A percentile compares a stretch with the other conserved stretches of the same genome.
phyloP scores from a whole-genome alignment of 2,329 filamentous ascomycete species.

The Cladosporium oxysporum region DNA sequence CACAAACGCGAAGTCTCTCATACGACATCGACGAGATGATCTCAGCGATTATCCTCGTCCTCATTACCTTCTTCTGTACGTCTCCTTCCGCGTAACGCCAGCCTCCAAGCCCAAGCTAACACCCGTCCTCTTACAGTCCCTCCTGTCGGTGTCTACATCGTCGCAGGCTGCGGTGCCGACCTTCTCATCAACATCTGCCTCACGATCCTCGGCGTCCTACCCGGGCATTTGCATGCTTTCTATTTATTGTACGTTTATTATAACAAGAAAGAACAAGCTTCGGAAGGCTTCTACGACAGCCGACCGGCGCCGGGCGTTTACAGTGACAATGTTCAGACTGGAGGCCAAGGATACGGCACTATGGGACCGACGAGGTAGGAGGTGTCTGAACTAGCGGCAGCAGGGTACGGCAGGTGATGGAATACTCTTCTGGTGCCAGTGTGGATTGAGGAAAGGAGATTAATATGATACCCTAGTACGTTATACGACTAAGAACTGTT shows the following conservation, averaged over 20 bases:
- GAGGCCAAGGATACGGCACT: conserved; percentile 46
- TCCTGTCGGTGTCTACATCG: conserved; percentile 50
- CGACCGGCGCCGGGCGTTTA: conserved; percentile 68
- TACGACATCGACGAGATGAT: conserved; percentile 31
- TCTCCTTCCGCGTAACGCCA: background rate
- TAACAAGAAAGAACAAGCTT: conserved; percentile 66
- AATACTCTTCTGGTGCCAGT: background rate
- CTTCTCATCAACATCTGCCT: conserved; percentile 50
- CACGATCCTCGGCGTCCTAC: conserved; percentile 61
- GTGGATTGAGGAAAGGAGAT: background rate
- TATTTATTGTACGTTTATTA: conserved; percentile 84
- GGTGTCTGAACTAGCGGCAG: background rate
- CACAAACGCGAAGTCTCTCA: background rate
- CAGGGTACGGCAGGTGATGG: background rate
- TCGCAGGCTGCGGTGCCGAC: conserved; percentile 53
- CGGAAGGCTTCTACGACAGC: conserved; percentile 57
- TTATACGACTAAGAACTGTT: background rate
- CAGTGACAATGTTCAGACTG: conserved; percentile 70
- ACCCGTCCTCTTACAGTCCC: conserved; percentile 40
- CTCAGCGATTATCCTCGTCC: conserved; percentile 43
- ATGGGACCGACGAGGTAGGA: conserved; percentile 14
- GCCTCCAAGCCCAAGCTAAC: conserved; percentile 9
- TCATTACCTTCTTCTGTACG: conserved; percentile 50
- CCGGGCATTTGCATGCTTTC: conserved; percentile 69
- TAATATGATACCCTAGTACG: background rate